Percentiles rank a stretch among this genome's conserved stretches.
These are phyloP conservation scores for Naganishia cerealis DNA, from an alignment of 1,284 basidiomycete genomes.

Conservation along the genomic window DNA sequence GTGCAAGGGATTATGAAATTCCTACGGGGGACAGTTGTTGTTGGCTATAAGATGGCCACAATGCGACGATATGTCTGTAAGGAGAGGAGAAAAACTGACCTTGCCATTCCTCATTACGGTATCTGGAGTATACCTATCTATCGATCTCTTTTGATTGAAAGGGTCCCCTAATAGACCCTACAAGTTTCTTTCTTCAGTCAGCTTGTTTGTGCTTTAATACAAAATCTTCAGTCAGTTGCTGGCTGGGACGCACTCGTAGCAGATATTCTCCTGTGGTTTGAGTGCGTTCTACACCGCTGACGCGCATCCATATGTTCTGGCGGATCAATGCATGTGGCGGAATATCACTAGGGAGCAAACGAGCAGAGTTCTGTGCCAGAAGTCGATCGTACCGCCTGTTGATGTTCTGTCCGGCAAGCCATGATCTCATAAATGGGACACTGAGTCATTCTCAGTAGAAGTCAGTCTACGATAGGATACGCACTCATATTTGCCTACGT, in stretches of 20 bases:
- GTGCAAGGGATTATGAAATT: not conserved
- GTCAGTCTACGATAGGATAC: not conserved
- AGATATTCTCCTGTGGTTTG: not conserved
- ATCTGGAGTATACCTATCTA: not conserved
- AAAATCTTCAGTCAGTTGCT: too few species aligned
- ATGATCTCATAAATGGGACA: not conserved
- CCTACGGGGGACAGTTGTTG: not conserved
- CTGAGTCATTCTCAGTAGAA: not conserved
- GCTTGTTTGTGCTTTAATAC: too few species aligned
- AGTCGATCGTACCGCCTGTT: not conserved
- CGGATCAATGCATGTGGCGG: not conserved
- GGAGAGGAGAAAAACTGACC: not conserved
- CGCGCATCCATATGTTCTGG: not conserved
- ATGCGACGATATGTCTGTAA: too few species aligned
- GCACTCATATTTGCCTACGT: not conserved
- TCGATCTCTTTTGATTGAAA: not conserved
- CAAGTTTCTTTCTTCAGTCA: not conserved
- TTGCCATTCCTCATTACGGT: not conserved
- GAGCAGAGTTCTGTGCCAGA: not conserved
- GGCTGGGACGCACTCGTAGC: not conserved
- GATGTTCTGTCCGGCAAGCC: not conserved
- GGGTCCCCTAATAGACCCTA: not conserved
- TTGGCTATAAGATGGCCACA: too few species aligned
- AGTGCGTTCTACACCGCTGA: not conserved
- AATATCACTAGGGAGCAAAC: not conserved